Evolutionary conservation across 2,329 filamentous ascomycete genomes (phyloP), one percentile per base, ranked within the genome.

Genomic region (Neoarthrinium moseri): DNA sequence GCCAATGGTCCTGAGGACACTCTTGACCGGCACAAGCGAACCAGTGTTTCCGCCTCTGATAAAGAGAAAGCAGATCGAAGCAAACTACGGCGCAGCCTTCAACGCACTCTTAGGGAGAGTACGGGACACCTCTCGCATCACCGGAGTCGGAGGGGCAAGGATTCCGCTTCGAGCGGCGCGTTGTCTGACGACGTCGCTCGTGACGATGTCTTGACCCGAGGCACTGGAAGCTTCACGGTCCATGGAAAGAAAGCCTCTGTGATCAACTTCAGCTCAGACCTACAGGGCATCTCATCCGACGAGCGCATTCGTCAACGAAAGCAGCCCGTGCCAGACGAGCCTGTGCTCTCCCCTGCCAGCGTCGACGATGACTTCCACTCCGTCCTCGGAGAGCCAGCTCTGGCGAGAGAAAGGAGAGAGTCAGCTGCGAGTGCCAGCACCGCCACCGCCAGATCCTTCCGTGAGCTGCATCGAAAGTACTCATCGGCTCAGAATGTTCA

Each of bases 161-260:
- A 95, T 40, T 86, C 84, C 4, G 70, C 77, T 3, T 82, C 82
- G 3, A 86, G 80, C 32, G 73, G 74, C n/a, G 59, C 53, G 13
- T 68, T 75, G 34, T 68, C 67, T 10, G 79, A 81, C 26, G 80
- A 81, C 15, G 71, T 55, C 23, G 53, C 65, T 51, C 58, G 78
- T 69, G 72, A 87, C 29, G 87, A 89, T 55, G 83, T 87, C 10
- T 75, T 99, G 11, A 75, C 87, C 6, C 83, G 94, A 38, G 86
- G 87, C 11, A 83, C 88, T 11, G 90, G 90, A 5, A 95, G 89
- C 57, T 99, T 99, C 65, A 95, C 94, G 4, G 85, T 99, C 4
- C 94, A 99, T 60, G 92, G 94, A 50, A 99, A 97, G 73, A 97
- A 99, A 67, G 94, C 94, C 3, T 96, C 91, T 1, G 89, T 99